Conservation (phyloP, 2,329 filamentous ascomycete species). For the Elsinoe batatas region DNA sequence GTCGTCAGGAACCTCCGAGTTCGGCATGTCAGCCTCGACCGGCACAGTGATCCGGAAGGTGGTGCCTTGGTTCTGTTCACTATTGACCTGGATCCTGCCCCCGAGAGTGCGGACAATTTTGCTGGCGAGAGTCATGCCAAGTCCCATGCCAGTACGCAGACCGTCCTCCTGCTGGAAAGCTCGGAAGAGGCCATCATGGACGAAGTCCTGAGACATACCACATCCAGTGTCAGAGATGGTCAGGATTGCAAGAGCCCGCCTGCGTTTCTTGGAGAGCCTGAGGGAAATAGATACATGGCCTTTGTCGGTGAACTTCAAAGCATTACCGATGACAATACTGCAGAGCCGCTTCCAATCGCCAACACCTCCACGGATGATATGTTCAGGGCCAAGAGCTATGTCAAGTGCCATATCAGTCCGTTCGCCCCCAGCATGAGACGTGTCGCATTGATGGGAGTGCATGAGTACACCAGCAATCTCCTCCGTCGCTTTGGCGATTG, state of each 20-base stretch:
- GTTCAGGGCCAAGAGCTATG: constrained; percentile 1
- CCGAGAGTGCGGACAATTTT: constrained; percentile 22
- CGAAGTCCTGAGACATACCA: constrained; percentile 26
- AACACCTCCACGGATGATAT: not conserved
- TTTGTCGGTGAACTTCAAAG: constrained; percentile 35
- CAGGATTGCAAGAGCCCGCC: constrained; percentile 13
- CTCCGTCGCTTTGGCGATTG: not conserved
- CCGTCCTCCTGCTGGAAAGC: constrained; percentile 28
- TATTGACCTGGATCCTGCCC: constrained; percentile 18
- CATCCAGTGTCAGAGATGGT: constrained; percentile 24
- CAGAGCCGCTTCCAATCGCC: constrained; percentile 33
- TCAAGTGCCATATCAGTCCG: not conserved
- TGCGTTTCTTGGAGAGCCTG: not conserved
- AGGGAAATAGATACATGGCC: constrained; percentile 28
- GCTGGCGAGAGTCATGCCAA: constrained; percentile 28
- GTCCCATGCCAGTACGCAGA: constrained; percentile 25
- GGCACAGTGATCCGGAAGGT: not conserved
- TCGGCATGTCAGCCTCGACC: not conserved
- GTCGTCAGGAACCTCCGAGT: not conserved
- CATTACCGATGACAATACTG: constrained; percentile 38
- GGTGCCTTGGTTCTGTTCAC: not conserved
- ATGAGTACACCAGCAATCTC: not conserved
- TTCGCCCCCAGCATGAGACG: not conserved
- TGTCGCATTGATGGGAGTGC: constrained; percentile 3
- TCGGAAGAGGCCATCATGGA: constrained; percentile 22